Evolutionary conservation across 495 filamentous ascomycete genomes (phyloP).

Genomic region (Neurospora africana): DNA sequence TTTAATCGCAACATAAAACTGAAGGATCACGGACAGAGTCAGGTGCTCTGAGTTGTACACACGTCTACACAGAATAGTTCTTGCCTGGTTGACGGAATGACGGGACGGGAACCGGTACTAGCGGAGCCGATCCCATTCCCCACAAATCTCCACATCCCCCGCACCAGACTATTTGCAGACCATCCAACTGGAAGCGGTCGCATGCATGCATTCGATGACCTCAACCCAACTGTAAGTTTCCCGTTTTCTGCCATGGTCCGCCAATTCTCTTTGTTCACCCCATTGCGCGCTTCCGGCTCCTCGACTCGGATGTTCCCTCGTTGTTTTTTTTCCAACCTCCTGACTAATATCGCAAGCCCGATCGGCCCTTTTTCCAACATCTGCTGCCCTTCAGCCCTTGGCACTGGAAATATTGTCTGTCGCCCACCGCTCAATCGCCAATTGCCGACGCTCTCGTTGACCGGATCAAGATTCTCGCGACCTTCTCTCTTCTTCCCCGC

Average conservation of each 20-base stretch:
- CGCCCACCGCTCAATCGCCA: neutral
- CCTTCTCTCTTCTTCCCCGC: neutral
- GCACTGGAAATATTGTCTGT: neutral
- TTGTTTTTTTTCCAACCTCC: neutral
- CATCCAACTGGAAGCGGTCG: neutral
- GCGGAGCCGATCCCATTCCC: neutral
- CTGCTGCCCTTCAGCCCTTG: neutral
- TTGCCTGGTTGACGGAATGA: neutral
- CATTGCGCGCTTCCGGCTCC: neutral
- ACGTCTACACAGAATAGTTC: neutral
- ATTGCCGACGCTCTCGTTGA: neutral
- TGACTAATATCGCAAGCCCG: neutral
- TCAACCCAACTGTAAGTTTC: neutral
- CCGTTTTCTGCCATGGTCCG: neutral
- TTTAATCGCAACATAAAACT: neutral
- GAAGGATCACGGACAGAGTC: neutral
- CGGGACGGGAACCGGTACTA: neutral
- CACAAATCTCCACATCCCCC: neutral
- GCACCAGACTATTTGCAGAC: neutral
- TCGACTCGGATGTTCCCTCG: neutral
- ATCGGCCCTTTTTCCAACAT: constrained; percentile 10
- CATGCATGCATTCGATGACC: neutral
- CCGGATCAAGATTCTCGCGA: constrained; percentile 1
- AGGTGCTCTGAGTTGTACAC: no score
- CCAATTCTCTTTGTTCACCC: neutral